Base-by-base conservation (phyloP, 148 eudicot species). In the Diospyros lotus region DNA sequence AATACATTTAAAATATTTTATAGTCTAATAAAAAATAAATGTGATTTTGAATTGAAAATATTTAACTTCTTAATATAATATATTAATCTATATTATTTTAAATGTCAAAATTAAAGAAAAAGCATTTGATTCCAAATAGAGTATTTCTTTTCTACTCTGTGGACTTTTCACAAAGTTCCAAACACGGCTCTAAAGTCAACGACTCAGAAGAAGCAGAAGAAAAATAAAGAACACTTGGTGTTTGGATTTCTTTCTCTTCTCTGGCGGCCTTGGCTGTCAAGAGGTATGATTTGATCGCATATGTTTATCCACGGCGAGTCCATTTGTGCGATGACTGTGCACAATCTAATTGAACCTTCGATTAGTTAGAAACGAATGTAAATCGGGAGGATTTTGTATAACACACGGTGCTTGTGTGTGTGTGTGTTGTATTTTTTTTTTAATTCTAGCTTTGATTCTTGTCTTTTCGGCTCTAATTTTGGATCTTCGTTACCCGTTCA, bases 401-500 rank as follows among this genome's bases (percentile, higher is more conserved):
- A 61, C 50, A 56, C 42, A 74, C 17, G 43, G 63, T 4, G 68
- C 50, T 58, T 43, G 61, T 42, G 3, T 58, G 43, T 76, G 53
- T 71, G 66, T 79, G n/a, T n/a, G n/a, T 48, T 48, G 4, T 7
- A 48, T 48, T 48, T 48, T 48, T 7, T 48, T 48, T 48, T 48
- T 48, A n/a, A n/a, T 48, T 48, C 7, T 48, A 78, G 67, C 77
- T 74, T 9, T n/a, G 48, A 51, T 50, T 66, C 48, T 74, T 80
- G 60, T 10, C n/a, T 78, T 64, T 66, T 54, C 42, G 79, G 81
- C 84, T 71, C 51, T 79, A 72, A 73, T 78, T 80, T 50, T 82
- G 90, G 90, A 90, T 90, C 92, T 86, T 69, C 79, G 54, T 71
- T 66, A 76, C 82, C 71, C 64, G 45, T 82, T 68, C 58, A 61